A percentile compares a stretch with the other conserved stretches of the same genome.
phyloP scores from a whole-genome alignment of 2,329 filamentous ascomycete genomes.

The Aspergillus udagawae region DNA sequence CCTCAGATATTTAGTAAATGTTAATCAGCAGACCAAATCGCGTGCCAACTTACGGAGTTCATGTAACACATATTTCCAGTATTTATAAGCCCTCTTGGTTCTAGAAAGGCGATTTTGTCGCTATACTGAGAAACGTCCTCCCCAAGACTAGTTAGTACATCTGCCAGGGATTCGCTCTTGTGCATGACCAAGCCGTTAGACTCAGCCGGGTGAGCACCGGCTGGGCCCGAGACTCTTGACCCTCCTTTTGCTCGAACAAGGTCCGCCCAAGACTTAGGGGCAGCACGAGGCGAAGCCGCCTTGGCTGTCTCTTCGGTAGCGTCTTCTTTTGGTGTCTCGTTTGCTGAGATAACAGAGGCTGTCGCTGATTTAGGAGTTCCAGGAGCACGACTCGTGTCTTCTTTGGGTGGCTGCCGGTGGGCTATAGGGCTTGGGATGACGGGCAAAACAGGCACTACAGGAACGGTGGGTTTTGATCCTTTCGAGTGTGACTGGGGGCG shows the following conservation, averaged over 20 bases:
- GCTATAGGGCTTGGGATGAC: constrained; percentile 37
- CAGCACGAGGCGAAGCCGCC: constrained; percentile 39
- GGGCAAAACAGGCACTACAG: constrained; percentile 50
- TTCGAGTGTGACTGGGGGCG: constrained; percentile 33
- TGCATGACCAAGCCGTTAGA: constrained; percentile 42
- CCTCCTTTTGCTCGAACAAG: constrained; percentile 55
- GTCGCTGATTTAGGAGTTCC: constrained; percentile 31
- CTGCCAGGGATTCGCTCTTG: constrained; percentile 63
- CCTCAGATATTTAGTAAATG: background rate
- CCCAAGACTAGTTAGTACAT: constrained; percentile 71
- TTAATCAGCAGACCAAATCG: constrained; percentile 32
- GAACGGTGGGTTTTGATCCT: constrained; percentile 32
- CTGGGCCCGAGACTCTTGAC: constrained; percentile 25
- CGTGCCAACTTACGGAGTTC: constrained; percentile 76
- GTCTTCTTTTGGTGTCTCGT: constrained; percentile 6
- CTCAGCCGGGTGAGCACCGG: constrained; percentile 22
- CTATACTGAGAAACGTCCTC: constrained; percentile 56
- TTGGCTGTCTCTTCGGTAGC: constrained; percentile 34
- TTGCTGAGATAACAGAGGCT: constrained; percentile 2
- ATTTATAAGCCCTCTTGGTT: constrained; percentile 90
- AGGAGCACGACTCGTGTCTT: constrained; percentile 29
- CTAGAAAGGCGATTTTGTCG: constrained; percentile 73
- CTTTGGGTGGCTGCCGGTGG: constrained; percentile 34
- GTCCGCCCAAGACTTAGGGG: constrained; percentile 66
- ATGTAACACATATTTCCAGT: constrained; percentile 99